These are phyloP conservation scores for Corchorus capsularis DNA, from an alignment of 345 rosid species.

Conservation along the genomic window DNA sequence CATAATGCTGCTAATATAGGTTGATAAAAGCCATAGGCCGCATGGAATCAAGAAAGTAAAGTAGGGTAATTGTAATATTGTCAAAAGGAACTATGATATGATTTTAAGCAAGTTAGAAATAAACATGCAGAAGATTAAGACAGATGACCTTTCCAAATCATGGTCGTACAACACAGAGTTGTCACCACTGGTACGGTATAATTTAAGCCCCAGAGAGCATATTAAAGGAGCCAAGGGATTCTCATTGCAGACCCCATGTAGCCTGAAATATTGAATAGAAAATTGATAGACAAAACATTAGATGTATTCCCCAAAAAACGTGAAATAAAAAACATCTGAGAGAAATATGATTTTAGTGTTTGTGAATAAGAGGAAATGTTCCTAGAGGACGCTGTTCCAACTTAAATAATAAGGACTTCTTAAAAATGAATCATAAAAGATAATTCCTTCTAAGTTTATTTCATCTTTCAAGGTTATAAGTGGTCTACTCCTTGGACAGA, in stretches of 20 bases:
- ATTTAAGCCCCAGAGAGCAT: constrained; percentile 66
- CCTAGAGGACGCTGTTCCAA: neutral
- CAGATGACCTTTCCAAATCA: constrained; percentile 84
- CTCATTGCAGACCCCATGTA: constrained; percentile 90
- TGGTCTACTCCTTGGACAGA: neutral
- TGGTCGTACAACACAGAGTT: constrained; percentile 89
- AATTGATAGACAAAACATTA: constrained; percentile 9
- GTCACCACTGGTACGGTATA: constrained; percentile 90
- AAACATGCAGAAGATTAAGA: neutral
- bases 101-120: neutral
- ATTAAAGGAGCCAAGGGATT: constrained; percentile 91
- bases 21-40: neutral
- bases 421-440: neutral
- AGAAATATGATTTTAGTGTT: neutral
- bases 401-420: neutral
- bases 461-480: neutral
- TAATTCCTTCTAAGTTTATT: neutral
- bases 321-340: neutral
- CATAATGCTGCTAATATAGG: neutral
- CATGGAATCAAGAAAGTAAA: neutral
- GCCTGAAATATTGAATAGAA: constrained; percentile 44
- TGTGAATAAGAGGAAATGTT: too few species aligned
- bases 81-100: constrained; percentile 1
- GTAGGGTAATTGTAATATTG: neutral
- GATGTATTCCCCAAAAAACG: neutral